These are phyloP conservation scores for Hemerocallis citrina DNA, from an alignment of 106 monocot genomes.

Conservation along the genomic window DNA sequence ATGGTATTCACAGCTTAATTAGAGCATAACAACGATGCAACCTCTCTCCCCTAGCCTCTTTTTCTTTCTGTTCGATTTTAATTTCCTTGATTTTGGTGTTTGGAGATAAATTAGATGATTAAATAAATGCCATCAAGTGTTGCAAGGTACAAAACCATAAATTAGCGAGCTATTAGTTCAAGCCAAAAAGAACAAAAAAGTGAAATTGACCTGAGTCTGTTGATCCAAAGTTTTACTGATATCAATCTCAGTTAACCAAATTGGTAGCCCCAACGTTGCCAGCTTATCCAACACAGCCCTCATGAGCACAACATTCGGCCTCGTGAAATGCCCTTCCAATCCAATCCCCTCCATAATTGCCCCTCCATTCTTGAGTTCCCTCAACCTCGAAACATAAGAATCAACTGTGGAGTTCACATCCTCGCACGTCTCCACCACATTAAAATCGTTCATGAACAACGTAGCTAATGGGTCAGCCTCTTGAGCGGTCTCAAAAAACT, in stretches of 20 bases:
- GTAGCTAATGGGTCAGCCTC: conserved; percentile 67
- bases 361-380: conserved; percentile 44
- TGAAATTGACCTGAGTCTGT: conserved; percentile 65
- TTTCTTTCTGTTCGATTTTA: no score
- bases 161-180: no score
- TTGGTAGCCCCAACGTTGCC: conserved; percentile 57
- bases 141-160: no score
- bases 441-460: conserved; percentile 93
- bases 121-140: no score
- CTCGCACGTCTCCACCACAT: conserved; percentile 88
- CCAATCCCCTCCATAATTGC: conserved; percentile 70
- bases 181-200: no score
- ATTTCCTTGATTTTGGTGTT: no score
- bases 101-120: no score
- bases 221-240: conserved; percentile 52
- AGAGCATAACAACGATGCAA: no score
- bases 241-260: conserved; percentile 97
- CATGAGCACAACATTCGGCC: conserved; percentile 74
- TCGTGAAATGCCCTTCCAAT: conserved; percentile 76
- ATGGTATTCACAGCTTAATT: no score
- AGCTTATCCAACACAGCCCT: conserved; percentile 80
- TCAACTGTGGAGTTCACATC: conserved; percentile 71
- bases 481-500: conserved; percentile 66
- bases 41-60: no score
- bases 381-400: conserved; percentile 44